A percentile compares a stretch with the other conserved stretches of the same genome.
phyloP scores from a whole-genome alignment of 768 basidiomycete species.

The Crepidotus variabilis region DNA sequence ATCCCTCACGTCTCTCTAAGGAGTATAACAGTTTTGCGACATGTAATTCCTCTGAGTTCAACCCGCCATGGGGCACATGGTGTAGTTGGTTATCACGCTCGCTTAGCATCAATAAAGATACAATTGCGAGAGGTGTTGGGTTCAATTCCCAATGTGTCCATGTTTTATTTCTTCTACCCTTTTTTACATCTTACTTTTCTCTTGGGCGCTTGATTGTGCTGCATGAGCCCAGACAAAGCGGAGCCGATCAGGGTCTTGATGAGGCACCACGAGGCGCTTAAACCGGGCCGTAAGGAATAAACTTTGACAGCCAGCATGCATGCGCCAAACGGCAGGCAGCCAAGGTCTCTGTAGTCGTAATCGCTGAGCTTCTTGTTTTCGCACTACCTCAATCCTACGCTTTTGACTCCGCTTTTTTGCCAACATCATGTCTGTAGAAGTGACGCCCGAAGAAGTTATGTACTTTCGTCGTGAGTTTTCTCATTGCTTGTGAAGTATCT shows the following conservation, averaged over 20 bases:
- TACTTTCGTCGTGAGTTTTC: background rate
- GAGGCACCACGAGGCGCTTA: background rate
- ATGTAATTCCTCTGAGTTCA: no score
- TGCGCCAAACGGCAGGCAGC: background rate
- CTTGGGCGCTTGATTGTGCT: no score
- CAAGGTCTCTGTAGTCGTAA: background rate
- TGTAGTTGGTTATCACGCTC: conserved; percentile 17
- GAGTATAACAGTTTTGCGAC: no score
- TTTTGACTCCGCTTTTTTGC: no score
- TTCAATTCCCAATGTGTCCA: conserved; percentile 16
- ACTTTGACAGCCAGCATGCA: background rate
- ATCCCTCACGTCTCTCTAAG: no score
- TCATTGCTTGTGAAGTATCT: background rate
- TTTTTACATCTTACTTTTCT: no score
- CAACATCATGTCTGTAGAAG: background rate
- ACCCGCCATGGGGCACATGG: no score
- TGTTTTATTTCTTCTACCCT: no score
- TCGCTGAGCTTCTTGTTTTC: background rate
- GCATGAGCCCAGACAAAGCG: background rate
- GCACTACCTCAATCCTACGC: background rate
- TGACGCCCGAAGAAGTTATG: background rate
- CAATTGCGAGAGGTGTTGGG: conserved; percentile 17
- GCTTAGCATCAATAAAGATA: conserved; percentile 8
- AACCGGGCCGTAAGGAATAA: background rate
- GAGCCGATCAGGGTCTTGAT: background rate